These are phyloP conservation scores for Gyromitra esculenta DNA, from an alignment of 2,329 filamentous ascomycete species.

Conservation along the genomic window DNA sequence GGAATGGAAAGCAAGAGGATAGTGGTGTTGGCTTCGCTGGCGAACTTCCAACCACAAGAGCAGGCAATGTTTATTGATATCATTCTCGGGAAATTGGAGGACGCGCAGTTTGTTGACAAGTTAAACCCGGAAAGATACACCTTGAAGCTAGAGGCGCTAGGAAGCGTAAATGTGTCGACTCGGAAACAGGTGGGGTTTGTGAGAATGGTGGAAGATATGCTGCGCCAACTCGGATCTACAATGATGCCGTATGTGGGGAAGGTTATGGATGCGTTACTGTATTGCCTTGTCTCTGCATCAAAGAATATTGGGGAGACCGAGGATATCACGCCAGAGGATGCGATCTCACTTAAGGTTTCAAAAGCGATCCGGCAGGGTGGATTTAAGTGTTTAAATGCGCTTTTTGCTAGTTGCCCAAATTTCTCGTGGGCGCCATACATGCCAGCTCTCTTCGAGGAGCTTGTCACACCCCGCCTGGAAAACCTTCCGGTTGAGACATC, in stretches of 20 bases:
- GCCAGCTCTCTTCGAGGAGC: slow-evolving; percentile 74
- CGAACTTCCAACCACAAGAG: slow-evolving; percentile 77
- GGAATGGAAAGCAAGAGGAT: slow-evolving; percentile 82
- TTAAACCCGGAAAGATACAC: slow-evolving; percentile 63
- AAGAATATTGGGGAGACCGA: slow-evolving; percentile 60
- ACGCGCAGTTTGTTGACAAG: slow-evolving; percentile 66
- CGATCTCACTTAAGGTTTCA: slow-evolving; percentile 65
- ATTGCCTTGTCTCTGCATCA: slow-evolving; percentile 71
- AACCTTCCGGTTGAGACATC: slow-evolving; percentile 85
- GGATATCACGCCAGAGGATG: slow-evolving; percentile 57
- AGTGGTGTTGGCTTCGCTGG: slow-evolving; percentile 77
- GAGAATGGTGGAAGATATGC: slow-evolving; percentile 88
- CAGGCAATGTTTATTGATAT: slow-evolving; percentile 85
- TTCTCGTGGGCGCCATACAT: slow-evolving; percentile 79
- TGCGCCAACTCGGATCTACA: slow-evolving; percentile 81
- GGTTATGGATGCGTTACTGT: slow-evolving; percentile 80
- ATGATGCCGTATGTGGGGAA: slow-evolving; percentile 73
- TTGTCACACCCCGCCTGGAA: slow-evolving; percentile 79
- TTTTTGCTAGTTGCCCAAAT: slow-evolving; percentile 77
- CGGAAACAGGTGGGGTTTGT: slow-evolving; percentile 90
- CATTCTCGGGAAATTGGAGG: slow-evolving; percentile 75
- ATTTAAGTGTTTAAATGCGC: slow-evolving; percentile 81
- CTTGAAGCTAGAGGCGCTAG: slow-evolving; percentile 61
- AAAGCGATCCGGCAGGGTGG: slow-evolving; percentile 75
- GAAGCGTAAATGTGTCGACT: slow-evolving; percentile 69